phyloP scores from a whole-genome alignment of 2,329 filamentous ascomycete genomes.

The Paradendryphiella salina region DNA sequence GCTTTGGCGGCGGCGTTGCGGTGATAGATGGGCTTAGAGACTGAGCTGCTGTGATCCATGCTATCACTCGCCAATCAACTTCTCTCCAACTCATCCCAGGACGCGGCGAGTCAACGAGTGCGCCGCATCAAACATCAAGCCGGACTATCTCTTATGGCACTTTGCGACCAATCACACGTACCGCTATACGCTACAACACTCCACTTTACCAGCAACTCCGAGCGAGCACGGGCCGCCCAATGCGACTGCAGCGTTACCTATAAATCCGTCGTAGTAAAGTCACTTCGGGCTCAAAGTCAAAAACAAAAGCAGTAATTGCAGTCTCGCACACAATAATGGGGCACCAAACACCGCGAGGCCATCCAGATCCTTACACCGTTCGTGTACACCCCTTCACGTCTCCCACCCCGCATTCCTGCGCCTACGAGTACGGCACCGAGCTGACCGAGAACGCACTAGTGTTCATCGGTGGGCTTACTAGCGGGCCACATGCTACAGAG shows the following conservation, averaged over 20 bases:
- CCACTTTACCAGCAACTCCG: neutral
- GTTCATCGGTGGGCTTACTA: constrained; percentile 23
- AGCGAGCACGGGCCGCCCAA: neutral
- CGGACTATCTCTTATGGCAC: neutral
- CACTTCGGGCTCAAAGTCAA: neutral
- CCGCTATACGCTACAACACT: neutral
- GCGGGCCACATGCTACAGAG: constrained; percentile 18
- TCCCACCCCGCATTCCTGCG: constrained; percentile 11
- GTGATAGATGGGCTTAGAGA: no score
- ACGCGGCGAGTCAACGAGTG: neutral
- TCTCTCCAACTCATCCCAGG: no score
- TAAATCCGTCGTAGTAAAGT: neutral
- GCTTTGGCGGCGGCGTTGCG: no score
- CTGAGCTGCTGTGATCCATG: no score
- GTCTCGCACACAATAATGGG: neutral
- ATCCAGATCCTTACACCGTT: constrained; percentile 4
- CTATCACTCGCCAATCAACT: no score
- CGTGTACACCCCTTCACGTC: constrained; percentile 18
- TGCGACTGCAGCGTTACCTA: neutral
- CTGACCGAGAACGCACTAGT: constrained; percentile 17
- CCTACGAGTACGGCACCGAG: constrained; percentile 18
- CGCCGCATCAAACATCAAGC: neutral
- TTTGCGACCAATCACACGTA: neutral
- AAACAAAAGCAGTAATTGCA: neutral
- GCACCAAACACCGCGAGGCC: neutral